These are phyloP conservation scores for Harringtonia lauricola DNA, from an alignment of 2,329 filamentous ascomycete species.

Conservation along the genomic window DNA sequence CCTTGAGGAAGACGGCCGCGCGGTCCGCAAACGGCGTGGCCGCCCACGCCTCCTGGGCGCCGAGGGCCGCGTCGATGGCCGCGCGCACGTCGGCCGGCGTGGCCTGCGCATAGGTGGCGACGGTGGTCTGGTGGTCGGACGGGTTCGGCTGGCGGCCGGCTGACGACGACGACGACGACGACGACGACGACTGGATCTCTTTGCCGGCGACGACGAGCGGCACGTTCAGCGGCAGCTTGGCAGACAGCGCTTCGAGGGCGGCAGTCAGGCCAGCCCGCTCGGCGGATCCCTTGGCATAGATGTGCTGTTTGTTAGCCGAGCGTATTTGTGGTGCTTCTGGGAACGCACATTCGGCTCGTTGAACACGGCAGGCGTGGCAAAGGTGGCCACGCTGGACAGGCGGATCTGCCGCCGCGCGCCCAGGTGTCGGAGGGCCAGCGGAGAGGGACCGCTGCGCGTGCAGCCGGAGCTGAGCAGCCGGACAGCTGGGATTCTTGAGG, in stretches of 20 bases:
- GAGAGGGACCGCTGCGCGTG: not conserved
- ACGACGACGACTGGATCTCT: conserved; percentile 38
- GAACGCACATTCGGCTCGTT: conserved; percentile 99
- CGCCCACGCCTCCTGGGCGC: conserved; percentile 82
- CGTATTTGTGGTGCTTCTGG: conserved; percentile 27
- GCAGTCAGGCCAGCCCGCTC: conserved; percentile 67
- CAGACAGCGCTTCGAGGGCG: conserved; percentile 60
- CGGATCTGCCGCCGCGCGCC: conserved; percentile 14
- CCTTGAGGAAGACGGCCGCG: conserved; percentile 90
- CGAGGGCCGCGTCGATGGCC: conserved; percentile 75
- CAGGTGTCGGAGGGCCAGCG: not conserved
- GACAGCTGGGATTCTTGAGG: too few relatives aligned
- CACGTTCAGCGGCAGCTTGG: conserved; percentile 61
- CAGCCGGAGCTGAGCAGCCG: conserved; percentile 6
- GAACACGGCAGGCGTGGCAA: conserved; percentile 74
- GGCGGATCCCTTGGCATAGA: conserved; percentile 74
- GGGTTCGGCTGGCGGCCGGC: conserved; percentile 70
- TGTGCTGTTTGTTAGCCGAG: conserved; percentile 46
- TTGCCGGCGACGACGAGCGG: conserved; percentile 78
- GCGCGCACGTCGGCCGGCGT: conserved; percentile 61
- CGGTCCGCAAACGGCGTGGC: conserved; percentile 79
- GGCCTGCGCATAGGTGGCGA: conserved; percentile 81
- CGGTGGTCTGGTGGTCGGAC: conserved; percentile 60
- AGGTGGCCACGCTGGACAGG: conserved; percentile 59
- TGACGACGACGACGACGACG: conserved; percentile 35